phyloP scores from a whole-genome alignment of 306 rosid species.

The Inga leiocalycina region DNA sequence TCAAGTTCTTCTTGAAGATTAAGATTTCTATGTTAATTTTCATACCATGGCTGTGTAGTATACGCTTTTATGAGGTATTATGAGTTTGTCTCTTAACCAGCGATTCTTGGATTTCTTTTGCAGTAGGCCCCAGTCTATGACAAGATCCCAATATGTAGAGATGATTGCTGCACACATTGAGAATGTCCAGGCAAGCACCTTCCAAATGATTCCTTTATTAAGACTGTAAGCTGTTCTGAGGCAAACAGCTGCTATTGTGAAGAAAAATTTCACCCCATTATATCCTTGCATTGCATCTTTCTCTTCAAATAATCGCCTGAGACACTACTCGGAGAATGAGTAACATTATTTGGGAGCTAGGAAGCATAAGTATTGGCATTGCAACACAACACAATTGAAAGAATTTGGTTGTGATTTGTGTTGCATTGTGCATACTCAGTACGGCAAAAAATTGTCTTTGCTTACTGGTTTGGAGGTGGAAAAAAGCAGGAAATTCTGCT shows the following conservation, averaged over 20 bases:
- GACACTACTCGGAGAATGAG: slow-evolving; percentile 40
- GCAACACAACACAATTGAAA: not conserved
- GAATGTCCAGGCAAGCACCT: slow-evolving; percentile 46
- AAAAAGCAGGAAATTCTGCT: not conserved
- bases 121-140: slow-evolving; percentile 76
- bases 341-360: not conserved
- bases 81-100: slow-evolving; percentile 74
- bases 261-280: slow-evolving; percentile 59
- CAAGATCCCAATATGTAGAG: slow-evolving; percentile 71
- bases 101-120: slow-evolving; percentile 59
- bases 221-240: slow-evolving; percentile 54
- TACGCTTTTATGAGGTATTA: slow-evolving; percentile 51
- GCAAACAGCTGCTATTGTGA: slow-evolving; percentile 63
- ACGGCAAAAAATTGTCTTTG: not conserved
- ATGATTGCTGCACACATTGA: slow-evolving; percentile 53
- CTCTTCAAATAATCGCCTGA: slow-evolving; percentile 63
- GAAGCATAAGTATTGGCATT: not conserved
- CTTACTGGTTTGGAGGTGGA: not conserved
- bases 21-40: not conserved
- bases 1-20: not conserved
- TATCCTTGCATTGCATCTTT: slow-evolving; percentile 68
- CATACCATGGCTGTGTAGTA: slow-evolving; percentile 66
- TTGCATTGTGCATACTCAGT: not conserved
- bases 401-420: not conserved
- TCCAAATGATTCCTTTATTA: slow-evolving; percentile 40